Evolutionary conservation across 768 basidiomycete genomes (phyloP).

Genomic region (Suillus tomentosus): DNA sequence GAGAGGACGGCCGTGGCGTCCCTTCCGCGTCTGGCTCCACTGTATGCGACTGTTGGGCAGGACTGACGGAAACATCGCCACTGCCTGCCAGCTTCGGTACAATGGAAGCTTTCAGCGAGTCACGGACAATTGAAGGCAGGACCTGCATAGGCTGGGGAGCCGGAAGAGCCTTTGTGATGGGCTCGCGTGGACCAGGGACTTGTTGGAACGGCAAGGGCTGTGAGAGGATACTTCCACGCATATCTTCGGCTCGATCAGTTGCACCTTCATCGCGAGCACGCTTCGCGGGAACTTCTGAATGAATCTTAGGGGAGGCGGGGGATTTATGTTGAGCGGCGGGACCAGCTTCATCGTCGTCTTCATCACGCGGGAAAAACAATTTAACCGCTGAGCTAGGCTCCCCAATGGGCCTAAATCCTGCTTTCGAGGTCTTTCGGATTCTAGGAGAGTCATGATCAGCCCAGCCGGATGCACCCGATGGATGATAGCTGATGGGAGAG

Average conservation of each 20-base stretch:
- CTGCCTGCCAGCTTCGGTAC: constrained; percentile 26
- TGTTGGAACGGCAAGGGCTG: constrained; percentile 3
- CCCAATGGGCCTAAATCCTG: constrained; percentile 71
- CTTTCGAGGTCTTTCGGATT: constrained; percentile 36
- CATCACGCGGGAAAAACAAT: constrained; percentile 82
- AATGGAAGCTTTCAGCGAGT: constrained; percentile 22
- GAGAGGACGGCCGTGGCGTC: constrained; percentile 31
- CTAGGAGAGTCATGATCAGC: constrained; percentile 21
- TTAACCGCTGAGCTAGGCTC: constrained; percentile 57
- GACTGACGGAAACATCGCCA: constrained; percentile 24
- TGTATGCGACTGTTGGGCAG: constrained; percentile 22
- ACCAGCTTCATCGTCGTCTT: constrained; percentile 44
- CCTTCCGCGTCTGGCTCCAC: constrained; percentile 27
- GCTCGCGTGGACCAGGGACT: constrained; percentile 11
- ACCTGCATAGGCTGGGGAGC: constrained; percentile 17
- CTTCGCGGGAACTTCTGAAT: constrained; percentile 28
- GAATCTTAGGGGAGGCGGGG: constrained; percentile 17
- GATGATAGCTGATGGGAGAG: constrained; percentile 7
- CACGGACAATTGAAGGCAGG: constrained; percentile 19
- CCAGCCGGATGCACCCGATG: constrained; percentile 20
- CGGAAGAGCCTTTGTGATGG: constrained; percentile 14
- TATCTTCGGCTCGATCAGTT: constrained; percentile 25
- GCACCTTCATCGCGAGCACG: constrained; percentile 27
- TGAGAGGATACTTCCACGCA: not conserved
- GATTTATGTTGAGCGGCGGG: constrained; percentile 19